These are phyloP conservation scores for Psilocybe azurescens DNA, from an alignment of 768 basidiomycete species.

Conservation along the genomic window DNA sequence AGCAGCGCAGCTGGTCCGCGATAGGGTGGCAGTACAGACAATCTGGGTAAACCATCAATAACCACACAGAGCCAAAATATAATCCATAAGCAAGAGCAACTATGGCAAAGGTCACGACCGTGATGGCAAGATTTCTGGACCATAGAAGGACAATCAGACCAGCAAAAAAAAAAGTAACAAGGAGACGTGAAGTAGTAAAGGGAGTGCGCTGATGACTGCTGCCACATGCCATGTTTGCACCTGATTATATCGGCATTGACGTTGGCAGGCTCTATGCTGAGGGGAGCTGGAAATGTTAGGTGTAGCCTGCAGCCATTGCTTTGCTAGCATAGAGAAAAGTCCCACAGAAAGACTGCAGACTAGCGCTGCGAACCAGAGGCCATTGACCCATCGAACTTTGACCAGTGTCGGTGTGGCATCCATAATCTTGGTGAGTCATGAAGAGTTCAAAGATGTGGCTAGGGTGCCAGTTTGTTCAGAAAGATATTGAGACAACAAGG, in stretches of 20 bases:
- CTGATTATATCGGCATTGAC: slow-evolving; percentile 39
- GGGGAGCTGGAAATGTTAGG: slow-evolving; percentile 38
- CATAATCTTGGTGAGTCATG: neutral
- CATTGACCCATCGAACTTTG: slow-evolving; percentile 43
- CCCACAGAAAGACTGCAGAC: slow-evolving; percentile 44
- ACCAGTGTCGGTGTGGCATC: slow-evolving; percentile 8
- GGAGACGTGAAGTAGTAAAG: slow-evolving; percentile 41
- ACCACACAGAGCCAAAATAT: slow-evolving; percentile 39
- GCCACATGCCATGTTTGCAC: slow-evolving; percentile 42
- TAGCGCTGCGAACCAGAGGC: slow-evolving; percentile 48
- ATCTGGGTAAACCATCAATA: slow-evolving; percentile 39
- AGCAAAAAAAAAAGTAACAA: slow-evolving; percentile 44
- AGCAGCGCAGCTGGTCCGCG: slow-evolving; percentile 34
- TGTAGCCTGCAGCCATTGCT: slow-evolving; percentile 46
- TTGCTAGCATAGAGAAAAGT: slow-evolving; percentile 46
- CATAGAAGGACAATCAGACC: slow-evolving; percentile 43
- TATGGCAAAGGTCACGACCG: slow-evolving; percentile 36
- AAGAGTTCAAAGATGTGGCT: neutral
- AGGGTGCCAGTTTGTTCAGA: neutral
- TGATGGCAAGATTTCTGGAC: slow-evolving; percentile 36
- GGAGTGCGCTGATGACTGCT: slow-evolving; percentile 40
- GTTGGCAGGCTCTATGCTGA: slow-evolving; percentile 37
- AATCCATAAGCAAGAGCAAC: slow-evolving; percentile 36
- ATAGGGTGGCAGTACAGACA: slow-evolving; percentile 46
- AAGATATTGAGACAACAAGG: slow-evolving; percentile 33